Base-by-base conservation (phyloP, 768 basidiomycete species). In the Tylopilus plumbeoviolaceoides region DNA sequence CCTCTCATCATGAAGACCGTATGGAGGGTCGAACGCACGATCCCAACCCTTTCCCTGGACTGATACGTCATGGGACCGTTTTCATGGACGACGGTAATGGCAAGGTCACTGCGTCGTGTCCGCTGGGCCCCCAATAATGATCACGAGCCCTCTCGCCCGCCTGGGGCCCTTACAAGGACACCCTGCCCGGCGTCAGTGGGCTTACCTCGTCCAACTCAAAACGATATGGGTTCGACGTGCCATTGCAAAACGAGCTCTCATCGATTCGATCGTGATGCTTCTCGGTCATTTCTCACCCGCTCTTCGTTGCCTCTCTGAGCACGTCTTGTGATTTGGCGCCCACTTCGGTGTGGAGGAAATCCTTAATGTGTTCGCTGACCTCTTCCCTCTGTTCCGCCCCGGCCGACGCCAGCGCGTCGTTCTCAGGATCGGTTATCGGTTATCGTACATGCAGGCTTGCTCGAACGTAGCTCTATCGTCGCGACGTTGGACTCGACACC, bases 271-370 rank as follows among this genome's bases (percentile, higher is more conserved):
- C 21, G 40, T 33, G 33, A 47, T 28, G 23, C 20, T 36, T 18
- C 41, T 18, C 11, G 30, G 35, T 25, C 40, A 17, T 18, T 1
- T 18, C 2, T 20, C 4, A 1, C 42, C 42, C 3, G 7, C 15
- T 40, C 30, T 30, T 40, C 21, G 5, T 23, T 41, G 11, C 18
- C 42, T 51, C 36, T 45, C 56, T 41, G 45, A 41, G 33, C 20
- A 20, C 35, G 38, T 46, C 56, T 47, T 14, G 49, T 7, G 41
- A 47, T 52, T 52, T 44, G 47, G 20, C 28, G 45, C 56, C 40
- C 25, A 35, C 42, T 21, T 44, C 15, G 49, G 53, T 47, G 46
- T 45, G 43, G 55, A 31, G 54, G 54, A 56, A 56, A 35, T 50
- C 42, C 23, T 11, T 14, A 45, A 47, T 52, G 55, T 6, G 27